Evolutionary conservation across 2,329 filamentous ascomycete species (phyloP).

Genomic region (Talaromyces sp.): DNA sequence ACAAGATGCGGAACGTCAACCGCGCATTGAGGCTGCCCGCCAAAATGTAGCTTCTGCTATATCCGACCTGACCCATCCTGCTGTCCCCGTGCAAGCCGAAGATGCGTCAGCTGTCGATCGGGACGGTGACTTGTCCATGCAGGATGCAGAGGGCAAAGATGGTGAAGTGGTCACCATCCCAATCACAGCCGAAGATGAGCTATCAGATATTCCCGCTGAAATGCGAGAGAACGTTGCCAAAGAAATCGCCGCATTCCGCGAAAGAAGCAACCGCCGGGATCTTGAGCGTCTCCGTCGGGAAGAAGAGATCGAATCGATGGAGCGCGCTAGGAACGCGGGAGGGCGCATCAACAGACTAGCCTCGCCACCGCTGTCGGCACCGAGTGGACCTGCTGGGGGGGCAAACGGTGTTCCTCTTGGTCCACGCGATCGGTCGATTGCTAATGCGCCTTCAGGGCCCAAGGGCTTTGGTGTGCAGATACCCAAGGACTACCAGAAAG

Average conservation of each 20-base stretch:
- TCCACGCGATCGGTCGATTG: slow-evolving; percentile 46
- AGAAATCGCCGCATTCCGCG: slow-evolving; percentile 91
- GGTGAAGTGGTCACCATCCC: slow-evolving; percentile 83
- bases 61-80: slow-evolving; percentile 67
- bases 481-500: slow-evolving; percentile 68
- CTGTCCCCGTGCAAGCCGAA: slow-evolving; percentile 40
- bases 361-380: slow-evolving; percentile 62
- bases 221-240: slow-evolving; percentile 92
- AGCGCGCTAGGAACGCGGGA: slow-evolving; percentile 67
- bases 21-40: slow-evolving; percentile 65
- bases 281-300: slow-evolving; percentile 81
- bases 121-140: slow-evolving; percentile 67
- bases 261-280: slow-evolving; percentile 82
- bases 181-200: slow-evolving; percentile 80
- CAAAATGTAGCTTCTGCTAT: slow-evolving; percentile 64
- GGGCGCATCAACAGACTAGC: slow-evolving; percentile 60
- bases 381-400: slow-evolving; percentile 57
- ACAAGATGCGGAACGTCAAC: slow-evolving; percentile 56
- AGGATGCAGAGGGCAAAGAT: slow-evolving; percentile 53
- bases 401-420: slow-evolving; percentile 74
- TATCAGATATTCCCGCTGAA: slow-evolving; percentile 91
- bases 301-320: slow-evolving; percentile 85
- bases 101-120: slow-evolving; percentile 50
- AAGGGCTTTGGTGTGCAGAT: slow-evolving; percentile 60
- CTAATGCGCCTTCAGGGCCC: slow-evolving; percentile 68